Percentiles rank a stretch among this genome's conserved stretches.
Evolutionary conservation across 768 basidiomycete species (phyloP).

Genomic region (Leccinum obscurum): DNA sequence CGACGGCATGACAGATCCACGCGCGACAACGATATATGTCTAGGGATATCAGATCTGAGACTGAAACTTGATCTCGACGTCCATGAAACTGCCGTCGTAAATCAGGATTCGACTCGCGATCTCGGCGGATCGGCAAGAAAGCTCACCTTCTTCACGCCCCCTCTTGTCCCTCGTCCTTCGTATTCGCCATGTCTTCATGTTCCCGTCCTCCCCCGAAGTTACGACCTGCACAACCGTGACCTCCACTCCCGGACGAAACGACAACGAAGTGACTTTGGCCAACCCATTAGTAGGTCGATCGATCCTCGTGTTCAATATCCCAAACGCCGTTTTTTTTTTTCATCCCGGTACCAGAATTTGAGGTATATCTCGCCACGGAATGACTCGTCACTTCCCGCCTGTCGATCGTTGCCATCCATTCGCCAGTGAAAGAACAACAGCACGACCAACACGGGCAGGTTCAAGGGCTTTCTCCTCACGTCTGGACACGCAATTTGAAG

Average conservation of each 20-base stretch:
- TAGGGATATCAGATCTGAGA: constrained; percentile 69
- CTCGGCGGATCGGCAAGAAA: not conserved
- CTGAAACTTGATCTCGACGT: constrained; percentile 69
- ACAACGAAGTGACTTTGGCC: constrained; percentile 57
- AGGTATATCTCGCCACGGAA: constrained; percentile 73
- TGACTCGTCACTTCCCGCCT: constrained; percentile 60
- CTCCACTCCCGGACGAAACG: constrained; percentile 59
- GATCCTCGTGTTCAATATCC: constrained; percentile 84
- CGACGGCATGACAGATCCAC: constrained; percentile 80
- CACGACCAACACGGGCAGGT: constrained; percentile 71
- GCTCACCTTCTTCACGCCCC: constrained; percentile 54
- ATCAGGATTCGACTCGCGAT: constrained; percentile 1
- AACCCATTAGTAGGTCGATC: constrained; percentile 78
- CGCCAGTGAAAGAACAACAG: constrained; percentile 59
- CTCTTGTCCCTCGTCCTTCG: constrained; percentile 46
- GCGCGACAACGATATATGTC: constrained; percentile 71
- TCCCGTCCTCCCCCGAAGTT: constrained; percentile 73
- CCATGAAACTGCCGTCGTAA: constrained; percentile 55
- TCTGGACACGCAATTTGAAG: constrained; percentile 87
- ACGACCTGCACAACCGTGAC: constrained; percentile 48
- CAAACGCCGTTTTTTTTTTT: constrained; percentile 48
- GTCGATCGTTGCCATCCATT: constrained; percentile 95
- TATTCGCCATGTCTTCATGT: constrained; percentile 81
- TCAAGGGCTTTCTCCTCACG: constrained; percentile 76
- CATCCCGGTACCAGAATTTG: constrained; percentile 90